Evolutionary conservation across 371 early-diverging fungal species (phyloP).

Genomic region (Enteropsectra breve): DNA sequence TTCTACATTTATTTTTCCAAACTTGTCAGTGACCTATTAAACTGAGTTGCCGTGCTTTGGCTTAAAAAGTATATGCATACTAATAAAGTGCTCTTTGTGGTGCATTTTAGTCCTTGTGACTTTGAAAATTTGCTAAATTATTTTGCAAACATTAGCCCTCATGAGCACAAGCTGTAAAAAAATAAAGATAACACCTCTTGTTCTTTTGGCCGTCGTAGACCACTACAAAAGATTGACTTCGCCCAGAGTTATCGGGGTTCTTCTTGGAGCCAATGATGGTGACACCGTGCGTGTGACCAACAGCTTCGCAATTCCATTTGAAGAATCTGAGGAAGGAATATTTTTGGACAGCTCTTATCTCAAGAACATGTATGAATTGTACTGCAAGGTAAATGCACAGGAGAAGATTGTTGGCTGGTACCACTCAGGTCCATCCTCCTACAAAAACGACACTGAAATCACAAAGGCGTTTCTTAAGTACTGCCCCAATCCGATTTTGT

Average conservation of each 20-base stretch:
- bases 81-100: too few relatives aligned
- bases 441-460: constrained; percentile 89
- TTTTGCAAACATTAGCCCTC: too few relatives aligned
- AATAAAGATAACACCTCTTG: constrained; percentile 89
- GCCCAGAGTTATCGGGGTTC: constrained; percentile 90
- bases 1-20: too few relatives aligned
- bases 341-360: constrained; percentile 97
- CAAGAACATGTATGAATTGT: constrained; percentile 95
- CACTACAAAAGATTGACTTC: constrained; percentile 92
- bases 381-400: constrained; percentile 93
- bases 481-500: constrained; percentile 70
- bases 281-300: constrained; percentile 80
- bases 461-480: constrained; percentile 86
- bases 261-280: constrained; percentile 81
- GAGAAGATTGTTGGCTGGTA: constrained; percentile 98
- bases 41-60: too few relatives aligned
- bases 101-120: too few relatives aligned
- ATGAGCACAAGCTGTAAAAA: too few relatives aligned
- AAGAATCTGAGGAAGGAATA: constrained; percentile 83
- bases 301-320: constrained; percentile 94
- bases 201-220: constrained; percentile 90
- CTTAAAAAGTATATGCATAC: too few relatives aligned
- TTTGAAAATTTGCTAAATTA: too few relatives aligned
- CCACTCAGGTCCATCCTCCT: constrained; percentile 92
- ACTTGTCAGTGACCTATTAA: too few relatives aligned